Evolutionary conservation across 2,329 filamentous ascomycete species (phyloP).

Genomic region (Talaromyces sp.): DNA sequence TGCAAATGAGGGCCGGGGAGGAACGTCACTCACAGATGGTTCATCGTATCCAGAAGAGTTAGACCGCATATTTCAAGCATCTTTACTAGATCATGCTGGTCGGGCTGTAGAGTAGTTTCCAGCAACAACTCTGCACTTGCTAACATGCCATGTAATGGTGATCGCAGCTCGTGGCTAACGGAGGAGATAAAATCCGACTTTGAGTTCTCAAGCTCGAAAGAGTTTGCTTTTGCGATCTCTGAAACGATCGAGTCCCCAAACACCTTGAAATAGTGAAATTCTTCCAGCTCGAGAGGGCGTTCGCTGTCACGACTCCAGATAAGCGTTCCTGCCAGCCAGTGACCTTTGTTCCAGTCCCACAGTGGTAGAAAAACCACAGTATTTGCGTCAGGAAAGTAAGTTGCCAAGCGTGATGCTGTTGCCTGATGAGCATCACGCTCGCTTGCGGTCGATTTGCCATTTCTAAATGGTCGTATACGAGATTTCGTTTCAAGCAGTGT

Average conservation of each 20-base stretch:
- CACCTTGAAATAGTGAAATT: constrained; percentile 34
- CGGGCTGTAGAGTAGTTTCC: constrained; percentile 40
- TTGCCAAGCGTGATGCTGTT: constrained; percentile 19
- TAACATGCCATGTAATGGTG: constrained; percentile 46
- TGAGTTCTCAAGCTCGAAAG: constrained; percentile 39
- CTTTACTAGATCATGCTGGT: constrained; percentile 44
- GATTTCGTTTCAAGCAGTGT: not conserved
- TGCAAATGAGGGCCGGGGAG: too few species aligned
- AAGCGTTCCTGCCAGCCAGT: constrained; percentile 33
- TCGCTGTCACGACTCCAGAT: constrained; percentile 28
- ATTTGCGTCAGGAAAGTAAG: constrained; percentile 25
- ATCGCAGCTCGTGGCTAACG: constrained; percentile 52
- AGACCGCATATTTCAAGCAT: constrained; percentile 50
- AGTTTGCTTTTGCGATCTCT: constrained; percentile 34
- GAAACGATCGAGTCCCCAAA: constrained; percentile 36
- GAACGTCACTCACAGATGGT: constrained; percentile 31
- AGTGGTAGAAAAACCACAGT: constrained; percentile 32
- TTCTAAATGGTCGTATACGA: not conserved
- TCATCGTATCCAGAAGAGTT: constrained; percentile 50
- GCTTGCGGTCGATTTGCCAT: not conserved
- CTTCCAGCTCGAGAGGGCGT: constrained; percentile 24
- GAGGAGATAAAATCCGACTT: constrained; percentile 53
- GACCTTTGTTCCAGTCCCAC: constrained; percentile 33
- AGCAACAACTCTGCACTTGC: constrained; percentile 51
- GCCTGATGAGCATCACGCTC: constrained; percentile 10